These are phyloP conservation scores for Aspergillus quadrilineatus DNA, from an alignment of 2,329 filamentous ascomycete species.

Conservation along the genomic window DNA sequence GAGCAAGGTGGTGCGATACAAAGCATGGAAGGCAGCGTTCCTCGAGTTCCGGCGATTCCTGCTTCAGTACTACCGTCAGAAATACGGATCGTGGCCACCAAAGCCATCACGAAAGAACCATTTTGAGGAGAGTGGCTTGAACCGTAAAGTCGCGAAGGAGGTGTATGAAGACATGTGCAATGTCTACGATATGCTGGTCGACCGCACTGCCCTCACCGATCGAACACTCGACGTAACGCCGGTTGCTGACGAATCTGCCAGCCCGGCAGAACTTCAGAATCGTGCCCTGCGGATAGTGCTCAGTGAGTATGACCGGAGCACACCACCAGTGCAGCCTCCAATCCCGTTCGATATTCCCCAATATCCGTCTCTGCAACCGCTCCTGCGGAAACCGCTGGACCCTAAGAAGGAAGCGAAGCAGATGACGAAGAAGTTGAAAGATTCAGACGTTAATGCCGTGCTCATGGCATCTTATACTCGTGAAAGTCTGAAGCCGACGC, in stretches of 20 bases:
- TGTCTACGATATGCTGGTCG: constrained; percentile 84
- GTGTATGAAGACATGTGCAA: constrained; percentile 83
- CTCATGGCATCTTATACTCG: constrained; percentile 80
- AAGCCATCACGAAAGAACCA: constrained; percentile 92
- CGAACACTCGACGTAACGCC: constrained; percentile 69
- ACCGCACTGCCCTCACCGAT: constrained; percentile 74
- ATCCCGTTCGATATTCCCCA: constrained; percentile 86
- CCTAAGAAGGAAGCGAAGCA: constrained; percentile 73
- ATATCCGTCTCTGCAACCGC: constrained; percentile 66
- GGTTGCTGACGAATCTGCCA: constrained; percentile 50
- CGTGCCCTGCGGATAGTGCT: constrained; percentile 76
- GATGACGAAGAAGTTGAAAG: constrained; percentile 69
- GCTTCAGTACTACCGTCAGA: constrained; percentile 66
- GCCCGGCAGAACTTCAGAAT: constrained; percentile 58
- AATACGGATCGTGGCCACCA: constrained; percentile 80
- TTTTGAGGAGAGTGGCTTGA: constrained; percentile 81
- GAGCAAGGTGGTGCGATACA: constrained; percentile 76
- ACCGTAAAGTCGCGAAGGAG: constrained; percentile 75
- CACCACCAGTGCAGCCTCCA: constrained; percentile 84
- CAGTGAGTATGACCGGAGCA: constrained; percentile 83
- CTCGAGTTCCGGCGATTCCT: constrained; percentile 71
- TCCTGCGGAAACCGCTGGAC: constrained; percentile 65
- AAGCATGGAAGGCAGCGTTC: constrained; percentile 77
- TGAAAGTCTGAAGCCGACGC: constrained; percentile 58
- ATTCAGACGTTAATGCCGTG: constrained; percentile 73